phyloP scores from a whole-genome alignment of 179 eudicot genomes.

The Heliamphora ciliata region DNA sequence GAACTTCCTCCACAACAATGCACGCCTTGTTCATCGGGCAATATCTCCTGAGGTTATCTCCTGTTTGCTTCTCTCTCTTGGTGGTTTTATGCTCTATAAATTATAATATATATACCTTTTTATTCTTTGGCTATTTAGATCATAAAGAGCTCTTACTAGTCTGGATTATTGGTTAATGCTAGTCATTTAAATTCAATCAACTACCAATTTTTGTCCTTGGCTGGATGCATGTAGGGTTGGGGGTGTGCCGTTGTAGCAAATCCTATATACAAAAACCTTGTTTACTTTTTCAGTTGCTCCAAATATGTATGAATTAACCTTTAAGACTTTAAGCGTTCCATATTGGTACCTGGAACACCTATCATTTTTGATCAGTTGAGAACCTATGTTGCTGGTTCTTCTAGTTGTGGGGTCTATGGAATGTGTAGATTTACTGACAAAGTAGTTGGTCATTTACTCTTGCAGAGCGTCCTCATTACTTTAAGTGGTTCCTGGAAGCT shows the following conservation, averaged over 20 bases:
- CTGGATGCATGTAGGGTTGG: too few species aligned
- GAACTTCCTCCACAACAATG: slow-evolving; percentile 91
- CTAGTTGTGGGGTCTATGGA: neutral
- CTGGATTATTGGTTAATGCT: too few species aligned
- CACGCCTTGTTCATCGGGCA: slow-evolving; percentile 77
- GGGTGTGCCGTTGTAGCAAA: too few species aligned
- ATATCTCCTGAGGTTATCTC: slow-evolving; percentile 80
- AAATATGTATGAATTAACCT: neutral
- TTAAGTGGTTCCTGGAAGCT: slow-evolving; percentile 97
- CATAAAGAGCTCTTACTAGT: too few species aligned
- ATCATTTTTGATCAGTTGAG: neutral
- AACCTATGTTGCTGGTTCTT: neutral
- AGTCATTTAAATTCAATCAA: too few species aligned
- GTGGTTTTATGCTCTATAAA: neutral
- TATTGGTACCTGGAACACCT: too few species aligned
- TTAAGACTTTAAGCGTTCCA: too few species aligned
- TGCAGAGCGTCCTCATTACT: slow-evolving; percentile 83
- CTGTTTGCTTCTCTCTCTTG: neutral
- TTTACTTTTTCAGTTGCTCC: neutral
- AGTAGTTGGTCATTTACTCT: slow-evolving; percentile 18
- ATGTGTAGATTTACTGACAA: slow-evolving; percentile 1
- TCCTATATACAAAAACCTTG: neutral
- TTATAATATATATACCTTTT: neutral
- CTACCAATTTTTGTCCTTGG: too few species aligned
- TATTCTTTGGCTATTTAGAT: too few species aligned